These are phyloP conservation scores for Xylaria scruposa DNA, from an alignment of 495 filamentous ascomycete genomes.

Conservation along the genomic window DNA sequence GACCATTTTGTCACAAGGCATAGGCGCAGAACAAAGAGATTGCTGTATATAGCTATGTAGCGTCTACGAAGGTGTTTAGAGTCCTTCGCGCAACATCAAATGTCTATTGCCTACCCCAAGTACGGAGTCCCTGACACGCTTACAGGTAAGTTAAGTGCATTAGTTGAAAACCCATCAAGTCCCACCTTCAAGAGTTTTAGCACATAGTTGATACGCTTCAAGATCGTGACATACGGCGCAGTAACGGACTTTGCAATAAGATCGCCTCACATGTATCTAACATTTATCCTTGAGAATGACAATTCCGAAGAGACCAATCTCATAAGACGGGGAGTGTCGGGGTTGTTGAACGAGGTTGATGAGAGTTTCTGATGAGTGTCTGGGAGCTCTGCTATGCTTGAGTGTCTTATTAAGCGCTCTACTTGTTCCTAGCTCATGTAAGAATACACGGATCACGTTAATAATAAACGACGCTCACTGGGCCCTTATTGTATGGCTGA, in stretches of 20 bases:
- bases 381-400: no score
- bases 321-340: neutral
- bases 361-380: conserved; percentile 17
- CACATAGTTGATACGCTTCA: conserved; percentile 49
- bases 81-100: no score
- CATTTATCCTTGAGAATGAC: conserved; percentile 46
- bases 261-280: conserved; percentile 37
- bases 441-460: no score
- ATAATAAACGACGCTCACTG: no score
- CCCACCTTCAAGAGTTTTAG: conserved; percentile 30
- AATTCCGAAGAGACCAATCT: conserved; percentile 18
- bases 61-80: no score
- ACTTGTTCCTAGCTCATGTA: no score
- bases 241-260: conserved; percentile 26
- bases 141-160: conserved; percentile 33
- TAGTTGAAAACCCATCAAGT: conserved; percentile 43
- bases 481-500: no score
- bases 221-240: conserved; percentile 38
- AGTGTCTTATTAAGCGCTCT: no score
- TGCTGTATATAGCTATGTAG: no score
- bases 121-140: no score
- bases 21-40: no score
- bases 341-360: conserved; percentile 21
- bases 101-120: no score
- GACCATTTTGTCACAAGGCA: conserved; percentile 54